Conservation (phyloP, 805 yeast genomes). For the Diddensiella santjacobensis region DNA sequence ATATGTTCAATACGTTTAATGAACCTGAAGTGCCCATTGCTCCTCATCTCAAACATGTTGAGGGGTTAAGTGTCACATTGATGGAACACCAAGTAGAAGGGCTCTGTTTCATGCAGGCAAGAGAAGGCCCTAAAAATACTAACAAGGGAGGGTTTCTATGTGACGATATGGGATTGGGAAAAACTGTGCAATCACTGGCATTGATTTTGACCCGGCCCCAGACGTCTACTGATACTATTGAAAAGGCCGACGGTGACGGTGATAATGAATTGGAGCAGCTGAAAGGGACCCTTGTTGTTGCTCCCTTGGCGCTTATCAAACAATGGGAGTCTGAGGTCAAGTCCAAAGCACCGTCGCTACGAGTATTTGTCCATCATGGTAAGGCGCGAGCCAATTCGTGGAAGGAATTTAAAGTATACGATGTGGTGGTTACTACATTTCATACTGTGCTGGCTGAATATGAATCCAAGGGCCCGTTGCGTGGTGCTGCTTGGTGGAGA, state of each 20-base stretch:
- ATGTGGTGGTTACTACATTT: slow-evolving; percentile 38
- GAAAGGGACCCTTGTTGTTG: slow-evolving; percentile 38
- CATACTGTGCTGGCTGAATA: slow-evolving; percentile 30
- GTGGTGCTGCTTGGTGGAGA: slow-evolving; percentile 43
- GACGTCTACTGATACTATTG: not conserved
- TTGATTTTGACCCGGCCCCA: slow-evolving; percentile 41
- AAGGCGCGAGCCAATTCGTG: slow-evolving; percentile 21
- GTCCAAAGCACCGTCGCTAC: slow-evolving; percentile 37
- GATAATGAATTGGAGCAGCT: not conserved
- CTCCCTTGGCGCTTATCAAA: slow-evolving; percentile 40
- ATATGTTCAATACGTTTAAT: slow-evolving; percentile 16
- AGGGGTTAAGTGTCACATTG: slow-evolving; percentile 39
- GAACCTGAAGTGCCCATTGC: slow-evolving; percentile 7
- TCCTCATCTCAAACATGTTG: slow-evolving; percentile 21
- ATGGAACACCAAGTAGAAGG: slow-evolving; percentile 47
- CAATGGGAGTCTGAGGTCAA: slow-evolving; percentile 43
- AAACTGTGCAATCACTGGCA: slow-evolving; percentile 75
- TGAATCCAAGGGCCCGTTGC: slow-evolving; percentile 25
- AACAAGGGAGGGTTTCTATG: slow-evolving; percentile 62
- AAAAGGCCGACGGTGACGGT: not conserved
- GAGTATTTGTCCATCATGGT: slow-evolving; percentile 34
- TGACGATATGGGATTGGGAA: slow-evolving; percentile 90
- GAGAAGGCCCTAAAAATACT: slow-evolving; percentile 35
- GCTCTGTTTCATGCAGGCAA: slow-evolving; percentile 37
- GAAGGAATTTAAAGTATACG: slow-evolving; percentile 25